These are phyloP conservation scores for Ogataea degrootiae DNA, from an alignment of 805 yeast genomes.

Conservation along the genomic window DNA sequence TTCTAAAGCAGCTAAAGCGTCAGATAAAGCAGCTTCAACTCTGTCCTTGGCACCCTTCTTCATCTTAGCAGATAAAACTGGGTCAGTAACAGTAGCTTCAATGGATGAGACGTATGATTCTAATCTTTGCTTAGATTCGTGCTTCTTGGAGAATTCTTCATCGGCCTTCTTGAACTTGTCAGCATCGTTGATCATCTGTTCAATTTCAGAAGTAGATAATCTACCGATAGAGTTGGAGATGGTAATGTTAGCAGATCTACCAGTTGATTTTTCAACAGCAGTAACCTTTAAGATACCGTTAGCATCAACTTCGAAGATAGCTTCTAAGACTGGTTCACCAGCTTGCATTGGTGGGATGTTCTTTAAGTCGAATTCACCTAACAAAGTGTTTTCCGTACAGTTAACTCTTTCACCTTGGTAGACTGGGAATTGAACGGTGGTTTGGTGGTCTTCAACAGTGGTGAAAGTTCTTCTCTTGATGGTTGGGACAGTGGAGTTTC, in stretches of 20 bases:
- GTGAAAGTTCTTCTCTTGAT: slow-evolving; percentile 98
- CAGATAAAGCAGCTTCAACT: slow-evolving; percentile 96
- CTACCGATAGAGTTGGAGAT: slow-evolving; percentile 99
- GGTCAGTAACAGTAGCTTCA: slow-evolving; percentile 96
- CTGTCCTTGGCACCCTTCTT: slow-evolving; percentile 96
- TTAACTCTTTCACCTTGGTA: slow-evolving; percentile 99
- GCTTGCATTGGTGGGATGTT: slow-evolving; percentile 98
- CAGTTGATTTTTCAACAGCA: slow-evolving; percentile 97
- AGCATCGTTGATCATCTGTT: slow-evolving; percentile 98
- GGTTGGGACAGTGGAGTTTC: slow-evolving; percentile 99
- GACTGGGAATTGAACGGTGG: slow-evolving; percentile 98
- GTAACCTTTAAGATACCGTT: slow-evolving; percentile 99
- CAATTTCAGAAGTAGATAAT: slow-evolving; percentile 93
- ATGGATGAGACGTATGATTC: slow-evolving; percentile 97
- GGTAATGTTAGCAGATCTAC: slow-evolving; percentile 96
- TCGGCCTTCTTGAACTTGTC: slow-evolving; percentile 98
- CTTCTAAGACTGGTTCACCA: slow-evolving; percentile 99
- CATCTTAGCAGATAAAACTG: slow-evolving; percentile 94
- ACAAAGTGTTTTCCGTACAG: slow-evolving; percentile 94
- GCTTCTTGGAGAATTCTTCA: slow-evolving; percentile 97
- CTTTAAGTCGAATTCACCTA: slow-evolving; percentile 98
- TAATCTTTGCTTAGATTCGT: slow-evolving; percentile 98
- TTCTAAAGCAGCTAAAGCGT: slow-evolving; percentile 96
- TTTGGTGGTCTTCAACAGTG: slow-evolving; percentile 97
- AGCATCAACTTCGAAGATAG: slow-evolving; percentile 98